A percentile compares a stretch with the other conserved stretches of the same genome.
These are phyloP conservation scores for Botrytis paeoniae DNA, from an alignment of 2,329 filamentous ascomycete species.

Conservation along the genomic window DNA sequence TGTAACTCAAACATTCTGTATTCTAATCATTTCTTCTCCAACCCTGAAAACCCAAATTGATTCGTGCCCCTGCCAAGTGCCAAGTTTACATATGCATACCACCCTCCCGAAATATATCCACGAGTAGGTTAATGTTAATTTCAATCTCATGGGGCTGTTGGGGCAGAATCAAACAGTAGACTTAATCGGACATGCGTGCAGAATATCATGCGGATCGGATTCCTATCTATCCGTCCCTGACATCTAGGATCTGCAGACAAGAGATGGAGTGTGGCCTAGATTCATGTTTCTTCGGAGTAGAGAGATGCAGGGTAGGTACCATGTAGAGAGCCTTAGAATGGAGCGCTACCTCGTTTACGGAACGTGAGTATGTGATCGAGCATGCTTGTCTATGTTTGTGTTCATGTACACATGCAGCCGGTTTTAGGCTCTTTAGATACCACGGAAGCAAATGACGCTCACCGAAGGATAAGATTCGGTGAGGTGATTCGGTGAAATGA, in stretches of 20 bases:
- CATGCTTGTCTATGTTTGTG: not conserved
- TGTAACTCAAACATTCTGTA: not conserved
- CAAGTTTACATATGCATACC: not conserved
- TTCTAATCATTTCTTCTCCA: not conserved
- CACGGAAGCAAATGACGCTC: not conserved
- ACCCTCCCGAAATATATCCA: not conserved
- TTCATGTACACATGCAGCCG: not conserved
- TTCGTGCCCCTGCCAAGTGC: not conserved
- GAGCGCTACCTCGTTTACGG: not conserved
- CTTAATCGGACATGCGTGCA: not conserved
- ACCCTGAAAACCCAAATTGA: not conserved
- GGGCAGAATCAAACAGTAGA: not conserved
- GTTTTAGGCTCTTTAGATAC: not conserved
- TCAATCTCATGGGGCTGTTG: not conserved
- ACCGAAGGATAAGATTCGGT: not conserved
- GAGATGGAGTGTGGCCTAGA: not conserved
- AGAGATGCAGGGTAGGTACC: not conserved
- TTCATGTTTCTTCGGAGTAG: not conserved
- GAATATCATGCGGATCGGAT: not conserved
- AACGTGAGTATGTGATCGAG: not conserved
- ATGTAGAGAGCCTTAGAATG: not conserved
- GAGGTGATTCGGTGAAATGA: not conserved
- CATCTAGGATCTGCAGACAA: not conserved
- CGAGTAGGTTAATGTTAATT: not conserved
- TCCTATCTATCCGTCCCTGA: not conserved